Evolutionary conservation across 768 basidiomycete genomes (phyloP).

Genomic region (Nidularia pulvinata): DNA sequence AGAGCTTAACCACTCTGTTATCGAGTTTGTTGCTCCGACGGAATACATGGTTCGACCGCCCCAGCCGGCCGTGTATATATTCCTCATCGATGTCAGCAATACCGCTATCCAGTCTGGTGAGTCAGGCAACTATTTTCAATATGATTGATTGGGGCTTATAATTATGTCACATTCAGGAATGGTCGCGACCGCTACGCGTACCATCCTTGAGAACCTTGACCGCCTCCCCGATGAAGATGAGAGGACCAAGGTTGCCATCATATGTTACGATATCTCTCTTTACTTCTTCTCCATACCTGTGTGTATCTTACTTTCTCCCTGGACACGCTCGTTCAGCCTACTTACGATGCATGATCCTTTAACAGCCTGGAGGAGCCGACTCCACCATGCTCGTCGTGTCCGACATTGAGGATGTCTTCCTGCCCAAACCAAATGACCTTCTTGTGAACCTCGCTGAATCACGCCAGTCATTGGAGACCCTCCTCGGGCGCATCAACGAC

Average conservation of each 20-base stretch:
- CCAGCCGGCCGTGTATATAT: slow-evolving; percentile 95
- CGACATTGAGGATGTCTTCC: slow-evolving; percentile 96
- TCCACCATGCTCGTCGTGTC: slow-evolving; percentile 97
- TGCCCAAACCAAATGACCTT: slow-evolving; percentile 96
- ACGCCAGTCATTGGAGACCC: slow-evolving; percentile 73
- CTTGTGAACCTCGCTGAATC: slow-evolving; percentile 92
- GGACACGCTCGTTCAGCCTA: neutral
- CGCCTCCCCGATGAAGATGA: slow-evolving; percentile 94
- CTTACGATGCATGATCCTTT: neutral
- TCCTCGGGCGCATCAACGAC: slow-evolving; percentile 84
- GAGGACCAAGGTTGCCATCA: slow-evolving; percentile 89
- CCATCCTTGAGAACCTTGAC: slow-evolving; percentile 93
- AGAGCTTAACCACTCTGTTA: slow-evolving; percentile 92
- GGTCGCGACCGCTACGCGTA: slow-evolving; percentile 97
- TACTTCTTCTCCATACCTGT: slow-evolving; percentile 97
- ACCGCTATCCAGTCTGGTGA: slow-evolving; percentile 86
- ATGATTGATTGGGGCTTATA: neutral
- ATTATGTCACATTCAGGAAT: slow-evolving; percentile 56
- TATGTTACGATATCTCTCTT: slow-evolving; percentile 89
- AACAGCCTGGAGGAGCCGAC: slow-evolving; percentile 68
- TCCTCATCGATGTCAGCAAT: slow-evolving; percentile 97
- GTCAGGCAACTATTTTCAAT: slow-evolving; percentile 9
- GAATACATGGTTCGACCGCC: slow-evolving; percentile 99
- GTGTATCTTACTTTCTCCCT: slow-evolving; percentile 19
- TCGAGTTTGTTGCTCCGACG: slow-evolving; percentile 97